A percentile compares a stretch with the other conserved stretches of the same genome.
These are phyloP conservation scores for Vigna nakashimae DNA, from an alignment of 306 rosid species.

Conservation along the genomic window DNA sequence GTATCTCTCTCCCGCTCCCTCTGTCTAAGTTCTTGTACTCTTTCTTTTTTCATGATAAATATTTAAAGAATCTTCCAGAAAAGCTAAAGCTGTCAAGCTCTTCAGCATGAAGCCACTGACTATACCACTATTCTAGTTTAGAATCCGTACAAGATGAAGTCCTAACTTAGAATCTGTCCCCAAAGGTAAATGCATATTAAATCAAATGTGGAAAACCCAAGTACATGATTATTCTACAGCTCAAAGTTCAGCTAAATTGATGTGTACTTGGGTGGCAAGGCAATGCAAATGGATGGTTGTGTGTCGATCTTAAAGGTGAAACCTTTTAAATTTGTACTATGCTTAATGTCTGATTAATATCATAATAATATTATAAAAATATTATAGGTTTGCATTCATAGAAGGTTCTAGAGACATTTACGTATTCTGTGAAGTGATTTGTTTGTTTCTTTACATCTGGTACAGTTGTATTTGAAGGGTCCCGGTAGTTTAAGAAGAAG, in stretches of 20 bases:
- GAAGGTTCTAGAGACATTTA: not conserved
- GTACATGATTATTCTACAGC: too few species aligned
- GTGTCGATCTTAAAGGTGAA: not conserved
- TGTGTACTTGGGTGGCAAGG: not conserved
- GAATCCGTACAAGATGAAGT: not conserved
- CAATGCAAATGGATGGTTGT: not conserved
- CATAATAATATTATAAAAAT: not conserved
- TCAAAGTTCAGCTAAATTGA: not conserved
- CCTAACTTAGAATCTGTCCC: not conserved
- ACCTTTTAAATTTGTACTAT: not conserved
- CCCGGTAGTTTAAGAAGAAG: not conserved
- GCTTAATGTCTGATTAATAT: not conserved
- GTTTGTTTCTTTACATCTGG: slow-evolving; percentile 4
- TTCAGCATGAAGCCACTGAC: not conserved
- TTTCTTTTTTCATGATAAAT: not conserved
- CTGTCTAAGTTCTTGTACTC: not conserved
- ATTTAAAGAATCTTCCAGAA: not conserved
- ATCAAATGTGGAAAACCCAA: not conserved
- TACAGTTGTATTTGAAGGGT: slow-evolving; percentile 11
- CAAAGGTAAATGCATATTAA: not conserved
- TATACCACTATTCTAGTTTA: not conserved
- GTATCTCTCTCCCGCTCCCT: not conserved
- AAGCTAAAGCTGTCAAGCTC: not conserved
- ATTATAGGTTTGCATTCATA: not conserved
- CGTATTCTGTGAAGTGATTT: not conserved